A percentile compares a stretch with the other conserved stretches of the same genome.
phyloP scores from a whole-genome alignment of 352 stramenopile species.

The Elongisporangium senticosum region DNA sequence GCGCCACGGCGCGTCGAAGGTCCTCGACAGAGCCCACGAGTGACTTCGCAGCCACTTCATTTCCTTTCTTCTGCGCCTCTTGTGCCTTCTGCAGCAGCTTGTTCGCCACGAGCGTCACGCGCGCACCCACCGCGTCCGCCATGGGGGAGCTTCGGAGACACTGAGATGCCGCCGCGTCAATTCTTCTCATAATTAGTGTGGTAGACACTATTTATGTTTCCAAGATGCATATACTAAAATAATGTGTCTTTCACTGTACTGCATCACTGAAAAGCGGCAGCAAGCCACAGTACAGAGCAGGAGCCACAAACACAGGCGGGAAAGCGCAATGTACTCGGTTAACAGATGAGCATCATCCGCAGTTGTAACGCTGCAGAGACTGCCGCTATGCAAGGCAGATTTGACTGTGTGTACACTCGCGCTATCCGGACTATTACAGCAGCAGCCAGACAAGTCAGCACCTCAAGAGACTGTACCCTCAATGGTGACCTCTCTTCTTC shows the following conservation, averaged over 20 bases:
- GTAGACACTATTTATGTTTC: neutral
- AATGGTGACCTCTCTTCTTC: no score
- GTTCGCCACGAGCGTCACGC: slow-evolving; percentile 68
- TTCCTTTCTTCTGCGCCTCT: slow-evolving; percentile 59
- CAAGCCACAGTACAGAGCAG: neutral
- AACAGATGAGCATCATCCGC: neutral
- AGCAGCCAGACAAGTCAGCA: neutral
- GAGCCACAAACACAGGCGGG: neutral
- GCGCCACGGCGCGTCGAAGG: slow-evolving; percentile 39
- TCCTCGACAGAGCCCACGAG: slow-evolving; percentile 46
- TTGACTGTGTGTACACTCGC: no score
- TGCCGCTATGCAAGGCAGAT: no score
- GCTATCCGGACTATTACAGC: no score
- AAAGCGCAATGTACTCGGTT: neutral
- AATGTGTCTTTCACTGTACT: neutral
- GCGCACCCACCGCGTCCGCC: slow-evolving; percentile 50
- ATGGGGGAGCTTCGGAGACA: slow-evolving; percentile 9
- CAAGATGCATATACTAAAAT: no score
- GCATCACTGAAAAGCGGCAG: no score
- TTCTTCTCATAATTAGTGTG: neutral
- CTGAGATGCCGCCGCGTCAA: neutral
- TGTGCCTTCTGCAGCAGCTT: slow-evolving; percentile 67
- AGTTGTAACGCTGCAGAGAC: neutral
- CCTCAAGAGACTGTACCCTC: no score
- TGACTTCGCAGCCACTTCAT: slow-evolving; percentile 35